A percentile compares a stretch with the other conserved stretches of the same genome.
Evolutionary conservation across 1,284 basidiomycete species (phyloP).

Genomic region (Apiotrichum brassicae): DNA sequence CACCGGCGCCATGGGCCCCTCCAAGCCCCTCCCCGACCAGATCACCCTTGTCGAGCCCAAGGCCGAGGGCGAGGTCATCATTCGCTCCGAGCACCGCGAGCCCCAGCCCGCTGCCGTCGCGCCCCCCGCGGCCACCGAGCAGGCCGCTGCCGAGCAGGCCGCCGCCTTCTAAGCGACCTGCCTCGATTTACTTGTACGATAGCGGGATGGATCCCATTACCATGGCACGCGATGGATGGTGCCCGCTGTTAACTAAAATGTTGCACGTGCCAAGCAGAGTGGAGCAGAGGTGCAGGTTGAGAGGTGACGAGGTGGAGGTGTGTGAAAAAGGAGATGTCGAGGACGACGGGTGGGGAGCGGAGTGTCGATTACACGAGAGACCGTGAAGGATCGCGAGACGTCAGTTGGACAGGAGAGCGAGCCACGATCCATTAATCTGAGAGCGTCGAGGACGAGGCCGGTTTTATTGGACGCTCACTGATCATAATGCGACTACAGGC

Average conservation of each 20-base stretch:
- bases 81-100: conserved; percentile 47
- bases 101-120: conserved; percentile 30
- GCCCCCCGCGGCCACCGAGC: conserved; percentile 13
- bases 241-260: background rate
- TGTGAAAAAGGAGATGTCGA: too few relatives aligned
- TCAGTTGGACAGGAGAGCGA: too few relatives aligned
- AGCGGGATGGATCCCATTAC: background rate
- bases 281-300: too few relatives aligned
- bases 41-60: conserved; percentile 79
- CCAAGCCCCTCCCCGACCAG: conserved; percentile 91
- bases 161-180: background rate
- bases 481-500: too few relatives aligned
- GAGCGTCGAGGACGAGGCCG: too few relatives aligned
- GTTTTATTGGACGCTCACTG: too few relatives aligned
- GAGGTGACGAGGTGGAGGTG: too few relatives aligned
- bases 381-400: too few relatives aligned
- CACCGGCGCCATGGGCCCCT: conserved; percentile 77
- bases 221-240: background rate
- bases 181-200: background rate
- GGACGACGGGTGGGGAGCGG: too few relatives aligned
- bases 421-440: too few relatives aligned
- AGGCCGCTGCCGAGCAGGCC: conserved; percentile 1
- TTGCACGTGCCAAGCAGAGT: too few relatives aligned
- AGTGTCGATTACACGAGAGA: too few relatives aligned
- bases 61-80: conserved; percentile 52